Conservation (phyloP, 2,329 filamentous ascomycete genomes). For the Hyphodiscus sp. region DNA sequence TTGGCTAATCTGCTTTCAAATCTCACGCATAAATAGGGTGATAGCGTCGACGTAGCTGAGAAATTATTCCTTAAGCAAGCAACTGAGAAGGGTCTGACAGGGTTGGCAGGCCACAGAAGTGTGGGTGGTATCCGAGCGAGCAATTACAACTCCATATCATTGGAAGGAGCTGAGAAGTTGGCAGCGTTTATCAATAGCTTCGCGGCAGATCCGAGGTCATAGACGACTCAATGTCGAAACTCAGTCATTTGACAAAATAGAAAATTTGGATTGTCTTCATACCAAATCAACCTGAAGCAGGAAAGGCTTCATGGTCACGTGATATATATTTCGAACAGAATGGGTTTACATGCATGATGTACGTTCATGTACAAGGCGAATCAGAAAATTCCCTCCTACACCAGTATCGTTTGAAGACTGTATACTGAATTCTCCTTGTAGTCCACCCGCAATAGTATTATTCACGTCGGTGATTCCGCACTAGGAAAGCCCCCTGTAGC, state of each 20-base stretch:
- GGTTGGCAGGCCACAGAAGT: constrained; percentile 81
- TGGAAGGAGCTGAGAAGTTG: constrained; percentile 61
- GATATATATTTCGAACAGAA: too few species aligned
- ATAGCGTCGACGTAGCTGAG: constrained; percentile 62
- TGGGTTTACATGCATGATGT: too few species aligned
- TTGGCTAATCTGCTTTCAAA: background rate
- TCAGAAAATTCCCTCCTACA: too few species aligned
- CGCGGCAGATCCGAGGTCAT: background rate
- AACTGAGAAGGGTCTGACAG: constrained; percentile 61
- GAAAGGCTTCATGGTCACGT: too few species aligned
- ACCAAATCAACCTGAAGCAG: too few species aligned
- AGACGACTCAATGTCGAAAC: background rate
- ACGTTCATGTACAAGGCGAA: too few species aligned
- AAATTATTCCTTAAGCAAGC: constrained; percentile 73
- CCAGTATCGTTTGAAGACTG: too few species aligned
- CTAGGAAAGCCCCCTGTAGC: too few species aligned
- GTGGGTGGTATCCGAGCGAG: constrained; percentile 80
- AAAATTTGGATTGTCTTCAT: too few species aligned
- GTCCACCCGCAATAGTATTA: too few species aligned
- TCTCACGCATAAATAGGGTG: constrained; percentile 17
- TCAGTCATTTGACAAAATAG: background rate
- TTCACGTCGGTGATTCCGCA: too few species aligned
- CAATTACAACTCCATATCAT: constrained; percentile 82
- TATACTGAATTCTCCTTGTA: too few species aligned
- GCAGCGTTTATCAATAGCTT: constrained; percentile 54